These are phyloP conservation scores for Lepidium africanum DNA, from an alignment of 345 rosid genomes.

Conservation along the genomic window DNA sequence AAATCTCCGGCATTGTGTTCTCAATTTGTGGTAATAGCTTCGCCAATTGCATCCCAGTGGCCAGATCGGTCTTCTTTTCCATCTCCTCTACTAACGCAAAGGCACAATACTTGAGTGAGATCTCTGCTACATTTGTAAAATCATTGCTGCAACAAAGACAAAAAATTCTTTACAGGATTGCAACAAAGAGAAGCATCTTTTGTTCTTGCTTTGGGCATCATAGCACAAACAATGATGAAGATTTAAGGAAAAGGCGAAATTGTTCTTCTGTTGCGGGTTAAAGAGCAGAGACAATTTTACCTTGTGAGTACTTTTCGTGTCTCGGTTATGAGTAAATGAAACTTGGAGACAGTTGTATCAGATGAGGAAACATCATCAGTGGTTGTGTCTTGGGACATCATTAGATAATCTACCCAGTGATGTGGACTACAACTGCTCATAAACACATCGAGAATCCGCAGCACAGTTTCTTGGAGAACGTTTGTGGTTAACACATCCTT, in stretches of 20 bases:
- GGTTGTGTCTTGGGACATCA: conserved; percentile 64
- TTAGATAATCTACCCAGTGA: conserved; percentile 76
- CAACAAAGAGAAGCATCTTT: not conserved
- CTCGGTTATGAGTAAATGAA: conserved; percentile 76
- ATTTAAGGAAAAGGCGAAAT: not conserved
- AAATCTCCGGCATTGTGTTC: conserved; percentile 42
- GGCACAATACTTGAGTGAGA: conserved; percentile 51
- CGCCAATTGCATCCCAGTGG: conserved; percentile 60
- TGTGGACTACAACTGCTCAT: conserved; percentile 66
- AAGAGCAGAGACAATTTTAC: conserved; percentile 25
- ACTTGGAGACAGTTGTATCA: conserved; percentile 37
- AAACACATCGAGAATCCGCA: conserved; percentile 65
- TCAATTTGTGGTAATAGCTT: conserved; percentile 71
- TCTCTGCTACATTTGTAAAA: conserved; percentile 47
- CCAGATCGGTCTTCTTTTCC: conserved; percentile 34
- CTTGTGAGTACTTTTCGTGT: conserved; percentile 66
- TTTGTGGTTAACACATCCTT: conserved; percentile 48
- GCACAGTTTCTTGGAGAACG: conserved; percentile 47
- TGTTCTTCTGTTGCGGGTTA: not conserved
- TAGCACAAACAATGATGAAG: not conserved
- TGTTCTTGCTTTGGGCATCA: not conserved
- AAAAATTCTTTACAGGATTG: not conserved
- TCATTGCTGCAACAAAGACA: conserved; percentile 56
- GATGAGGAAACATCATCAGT: conserved; percentile 27
- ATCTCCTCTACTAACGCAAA: conserved; percentile 50